These are phyloP conservation scores for Ogataea glucozyma DNA, from an alignment of 805 yeast genomes.

Conservation along the genomic window DNA sequence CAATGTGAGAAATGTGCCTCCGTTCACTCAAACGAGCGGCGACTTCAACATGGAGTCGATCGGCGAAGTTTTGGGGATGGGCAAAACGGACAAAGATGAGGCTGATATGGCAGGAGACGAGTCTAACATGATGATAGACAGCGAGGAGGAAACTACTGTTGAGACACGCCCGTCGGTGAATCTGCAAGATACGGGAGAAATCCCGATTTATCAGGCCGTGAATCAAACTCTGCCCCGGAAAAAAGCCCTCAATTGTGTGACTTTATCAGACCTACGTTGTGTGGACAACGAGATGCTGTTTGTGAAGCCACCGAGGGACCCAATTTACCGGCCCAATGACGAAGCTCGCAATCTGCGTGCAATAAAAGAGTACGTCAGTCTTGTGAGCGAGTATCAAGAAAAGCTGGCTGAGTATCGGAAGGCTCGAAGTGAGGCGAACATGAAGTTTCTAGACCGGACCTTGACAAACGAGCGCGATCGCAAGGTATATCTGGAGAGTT, in stretches of 20 bases:
- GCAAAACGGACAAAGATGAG: conserved; percentile 13
- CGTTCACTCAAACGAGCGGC: conserved; percentile 34
- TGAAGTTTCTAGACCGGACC: conserved; percentile 16
- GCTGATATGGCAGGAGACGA: conserved; percentile 5
- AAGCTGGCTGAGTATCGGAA: conserved; percentile 16
- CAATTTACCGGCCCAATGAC: conserved; percentile 3
- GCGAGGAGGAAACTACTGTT: neutral
- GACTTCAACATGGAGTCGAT: conserved; percentile 32
- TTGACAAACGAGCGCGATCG: conserved; percentile 12
- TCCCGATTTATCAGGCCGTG: conserved; percentile 26
- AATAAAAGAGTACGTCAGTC: conserved; percentile 10
- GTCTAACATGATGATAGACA: conserved; percentile 1
- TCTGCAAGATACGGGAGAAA: conserved; percentile 8
- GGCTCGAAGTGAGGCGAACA: conserved; percentile 19
- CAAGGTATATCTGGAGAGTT: conserved; percentile 17
- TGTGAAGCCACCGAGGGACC: conserved; percentile 6
- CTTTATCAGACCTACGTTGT: conserved; percentile 24
- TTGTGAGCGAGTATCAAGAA: conserved; percentile 13
- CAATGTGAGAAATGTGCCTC: conserved; percentile 27
- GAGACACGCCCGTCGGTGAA: conserved; percentile 7
- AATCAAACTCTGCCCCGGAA: conserved; percentile 22
- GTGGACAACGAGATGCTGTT: conserved; percentile 10
- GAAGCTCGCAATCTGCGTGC: conserved; percentile 4
- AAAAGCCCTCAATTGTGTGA: conserved; percentile 13
- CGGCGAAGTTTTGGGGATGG: conserved; percentile 19